A percentile compares a stretch with the other conserved stretches of the same genome.
phyloP scores from a whole-genome alignment of 1,139 yeast genomes.

The Kurtzmaniella natalensis region DNA sequence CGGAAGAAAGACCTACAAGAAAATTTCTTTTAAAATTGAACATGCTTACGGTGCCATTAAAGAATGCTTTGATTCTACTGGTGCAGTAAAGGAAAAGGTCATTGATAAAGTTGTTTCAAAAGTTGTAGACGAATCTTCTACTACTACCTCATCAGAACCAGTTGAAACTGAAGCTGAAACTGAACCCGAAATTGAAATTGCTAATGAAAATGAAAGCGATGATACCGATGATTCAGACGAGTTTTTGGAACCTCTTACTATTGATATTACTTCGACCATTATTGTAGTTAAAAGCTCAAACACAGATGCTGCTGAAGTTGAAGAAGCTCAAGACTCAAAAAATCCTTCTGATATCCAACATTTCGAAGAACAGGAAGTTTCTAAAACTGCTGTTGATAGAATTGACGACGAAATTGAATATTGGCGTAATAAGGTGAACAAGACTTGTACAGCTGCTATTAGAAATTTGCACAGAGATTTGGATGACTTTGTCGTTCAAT shows the following conservation, averaged over 20 bases:
- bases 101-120: slow-evolving; percentile 21
- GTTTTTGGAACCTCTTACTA: slow-evolving; percentile 23
- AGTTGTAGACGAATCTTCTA: slow-evolving; percentile 16
- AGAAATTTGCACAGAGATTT: slow-evolving; percentile 38
- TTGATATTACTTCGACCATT: slow-evolving; percentile 27
- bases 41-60: background rate
- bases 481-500: slow-evolving; percentile 28
- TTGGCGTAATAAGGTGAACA: slow-evolving; percentile 35
- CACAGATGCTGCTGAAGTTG: background rate
- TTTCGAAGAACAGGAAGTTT: background rate
- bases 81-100: slow-evolving; percentile 5
- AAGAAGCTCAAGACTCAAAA: slow-evolving; percentile 2
- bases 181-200: background rate
- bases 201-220: slow-evolving; percentile 2
- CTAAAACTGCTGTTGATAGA: slow-evolving; percentile 1
- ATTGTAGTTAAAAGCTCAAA: slow-evolving; percentile 12
- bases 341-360: background rate
- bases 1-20: slow-evolving; percentile 10
- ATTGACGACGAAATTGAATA: slow-evolving; percentile 26
- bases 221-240: slow-evolving; percentile 12
- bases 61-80: background rate
- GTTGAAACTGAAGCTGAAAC: slow-evolving; percentile 1
- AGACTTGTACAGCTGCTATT: slow-evolving; percentile 40
- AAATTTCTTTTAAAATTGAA: slow-evolving; percentile 10
- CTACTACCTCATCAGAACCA: slow-evolving; percentile 8